Base-by-base conservation (phyloP, 164 flowering plant species). In the Saururus chinensis region DNA sequence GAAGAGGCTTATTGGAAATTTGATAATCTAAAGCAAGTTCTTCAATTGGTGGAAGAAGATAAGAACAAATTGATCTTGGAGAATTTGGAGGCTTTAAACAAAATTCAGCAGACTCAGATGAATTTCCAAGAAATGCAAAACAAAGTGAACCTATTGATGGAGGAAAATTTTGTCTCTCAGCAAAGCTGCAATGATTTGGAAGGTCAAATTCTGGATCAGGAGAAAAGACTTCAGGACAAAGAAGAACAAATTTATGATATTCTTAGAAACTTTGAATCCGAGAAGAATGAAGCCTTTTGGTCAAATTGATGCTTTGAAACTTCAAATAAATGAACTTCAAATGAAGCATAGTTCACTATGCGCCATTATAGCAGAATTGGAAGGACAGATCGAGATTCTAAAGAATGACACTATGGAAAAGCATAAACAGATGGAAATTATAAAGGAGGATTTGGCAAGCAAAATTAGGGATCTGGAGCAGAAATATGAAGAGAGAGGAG, bases 11-110 rank as follows among this genome's bases (percentile, higher is more conserved):
- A 77, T 57, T 74, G 73, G 64, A 68, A 80, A 63, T 51, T 70
- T 16, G 61, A 71, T 23, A 73, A 76, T 65, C 64, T 80, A 57
- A 75, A 66, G 48, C 59, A 68, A 58, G 35, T 64, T 40, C 71
- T 72, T 25, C 65, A 65, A 67, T 63, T 59, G 35, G 60, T 66
- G 17, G 75, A 68, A 61, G 88, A 80, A 72, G 82, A 81, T 42
- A 84, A 77, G 19, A 61, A 51, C 21, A 66, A 80, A 58, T 69
- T 83, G 19, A 42, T 68, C 19, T 61, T 57, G 40, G 79, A 77
- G 66, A 55, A 75, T 56, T 64, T 70, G 10, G 75, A 73, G 59
- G 56, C 73, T 57, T 71, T 76, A 25, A 71, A 69, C 66, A 84
- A 81, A 70, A 51, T 77, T 49, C 66, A 74, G 67, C 62, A 62